A percentile compares a stretch with the other conserved stretches of the same genome.
Conservation (phyloP, 331 rosid species). For the Rhamnella rubrinervis region DNA sequence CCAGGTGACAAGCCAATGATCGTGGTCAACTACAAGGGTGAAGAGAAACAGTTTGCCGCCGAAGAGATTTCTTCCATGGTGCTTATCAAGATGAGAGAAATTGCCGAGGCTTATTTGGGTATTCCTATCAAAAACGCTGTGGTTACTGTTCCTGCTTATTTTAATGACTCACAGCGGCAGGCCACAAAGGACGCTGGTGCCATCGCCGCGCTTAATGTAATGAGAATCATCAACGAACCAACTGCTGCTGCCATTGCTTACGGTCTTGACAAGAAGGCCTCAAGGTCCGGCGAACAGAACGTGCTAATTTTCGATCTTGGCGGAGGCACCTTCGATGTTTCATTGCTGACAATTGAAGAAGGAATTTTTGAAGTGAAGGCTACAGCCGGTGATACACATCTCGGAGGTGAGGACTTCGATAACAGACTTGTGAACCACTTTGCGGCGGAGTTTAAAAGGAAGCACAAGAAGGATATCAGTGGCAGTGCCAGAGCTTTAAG, state of each 20-base stretch:
- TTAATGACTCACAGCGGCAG: slow-evolving; percentile 59
- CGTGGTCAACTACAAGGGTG: slow-evolving; percentile 43
- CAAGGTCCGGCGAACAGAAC: slow-evolving; percentile 41
- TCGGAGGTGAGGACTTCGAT: slow-evolving; percentile 57
- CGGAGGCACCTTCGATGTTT: slow-evolving; percentile 58
- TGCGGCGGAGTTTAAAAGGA: slow-evolving; percentile 49
- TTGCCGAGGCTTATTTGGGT: slow-evolving; percentile 54
- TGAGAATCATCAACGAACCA: slow-evolving; percentile 56
- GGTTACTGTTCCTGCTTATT: slow-evolving; percentile 52
- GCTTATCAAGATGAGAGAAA: slow-evolving; percentile 45
- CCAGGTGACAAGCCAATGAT: slow-evolving; percentile 60
- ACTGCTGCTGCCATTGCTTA: slow-evolving; percentile 63
- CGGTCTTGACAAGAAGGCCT: slow-evolving; percentile 53
- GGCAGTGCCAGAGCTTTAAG: slow-evolving; percentile 46
- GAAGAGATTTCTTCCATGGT: slow-evolving; percentile 63
- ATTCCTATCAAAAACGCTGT: slow-evolving; percentile 40
- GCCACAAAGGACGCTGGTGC: slow-evolving; percentile 55
- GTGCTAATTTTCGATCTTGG: slow-evolving; percentile 55
- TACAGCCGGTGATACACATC: slow-evolving; percentile 54
- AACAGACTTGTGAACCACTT: slow-evolving; percentile 52
- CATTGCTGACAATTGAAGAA: slow-evolving; percentile 47
- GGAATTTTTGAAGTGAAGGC: slow-evolving; percentile 58
- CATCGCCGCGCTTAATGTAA: slow-evolving; percentile 46
- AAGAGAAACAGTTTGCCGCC: slow-evolving; percentile 48
- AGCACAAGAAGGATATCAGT: slow-evolving; percentile 51